Percentiles rank a stretch among this genome's conserved stretches.
These are phyloP conservation scores for Dactylonectria estremocensis DNA, from an alignment of 2,329 filamentous ascomycete species.

Conservation along the genomic window DNA sequence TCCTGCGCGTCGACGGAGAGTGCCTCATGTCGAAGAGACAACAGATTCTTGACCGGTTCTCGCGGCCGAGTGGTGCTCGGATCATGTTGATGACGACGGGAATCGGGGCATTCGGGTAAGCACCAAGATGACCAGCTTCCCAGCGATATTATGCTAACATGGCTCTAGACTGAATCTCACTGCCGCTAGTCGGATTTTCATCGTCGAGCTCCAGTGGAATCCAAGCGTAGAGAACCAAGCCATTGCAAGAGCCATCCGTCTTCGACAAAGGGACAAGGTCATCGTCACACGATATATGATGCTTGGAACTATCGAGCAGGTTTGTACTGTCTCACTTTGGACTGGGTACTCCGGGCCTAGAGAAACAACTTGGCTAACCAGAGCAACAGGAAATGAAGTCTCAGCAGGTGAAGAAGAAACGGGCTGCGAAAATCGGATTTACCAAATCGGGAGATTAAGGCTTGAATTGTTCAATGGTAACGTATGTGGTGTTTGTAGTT, in stretches of 20 bases:
- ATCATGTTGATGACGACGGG: conserved; percentile 69
- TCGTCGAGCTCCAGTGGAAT: conserved; percentile 71
- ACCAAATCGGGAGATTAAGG: not conserved
- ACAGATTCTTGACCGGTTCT: conserved; percentile 57
- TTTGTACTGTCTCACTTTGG: conserved; percentile 40
- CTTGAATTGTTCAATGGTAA: no score
- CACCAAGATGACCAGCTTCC: not conserved
- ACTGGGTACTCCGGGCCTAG: no score
- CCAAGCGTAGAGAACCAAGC: conserved; percentile 67
- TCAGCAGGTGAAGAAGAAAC: conserved; percentile 23
- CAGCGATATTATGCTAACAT: fast-evolving
- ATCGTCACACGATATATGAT: conserved; percentile 63
- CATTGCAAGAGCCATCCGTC: conserved; percentile 62
- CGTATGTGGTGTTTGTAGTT: no score
- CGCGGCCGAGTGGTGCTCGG: conserved; percentile 36
- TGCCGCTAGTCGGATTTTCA: conserved; percentile 63
- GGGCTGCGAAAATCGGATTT: conserved; percentile 9
- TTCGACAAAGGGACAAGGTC: conserved; percentile 62
- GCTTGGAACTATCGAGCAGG: conserved; percentile 60
- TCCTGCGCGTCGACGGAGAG: conserved; percentile 62
- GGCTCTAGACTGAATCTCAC: conserved; percentile 61
- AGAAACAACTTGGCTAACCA: not conserved
- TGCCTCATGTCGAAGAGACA: conserved; percentile 55
- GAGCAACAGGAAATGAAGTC: conserved; percentile 23
- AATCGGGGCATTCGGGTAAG: conserved; percentile 65